phyloP scores from a whole-genome alignment of 2,329 filamentous ascomycete genomes.

The Ascochyta lentis region DNA sequence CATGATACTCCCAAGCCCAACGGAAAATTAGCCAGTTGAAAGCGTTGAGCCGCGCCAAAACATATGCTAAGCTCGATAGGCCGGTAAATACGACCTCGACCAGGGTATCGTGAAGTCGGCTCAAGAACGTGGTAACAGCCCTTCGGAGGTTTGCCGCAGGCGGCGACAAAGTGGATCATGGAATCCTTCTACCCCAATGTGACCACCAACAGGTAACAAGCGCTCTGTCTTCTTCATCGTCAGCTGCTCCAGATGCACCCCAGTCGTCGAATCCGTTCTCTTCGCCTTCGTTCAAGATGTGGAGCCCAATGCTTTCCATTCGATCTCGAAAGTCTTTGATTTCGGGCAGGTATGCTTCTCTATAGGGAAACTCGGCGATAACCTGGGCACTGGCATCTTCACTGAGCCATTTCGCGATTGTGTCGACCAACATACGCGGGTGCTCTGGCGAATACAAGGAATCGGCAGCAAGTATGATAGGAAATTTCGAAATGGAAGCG shows the following conservation, averaged over 20 bases:
- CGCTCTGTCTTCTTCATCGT: conserved; percentile 54
- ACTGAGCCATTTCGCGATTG: conserved; percentile 72
- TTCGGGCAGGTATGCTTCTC: conserved; percentile 73
- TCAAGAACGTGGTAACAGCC: neutral
- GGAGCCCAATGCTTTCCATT: conserved; percentile 64
- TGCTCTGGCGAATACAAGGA: conserved; percentile 87
- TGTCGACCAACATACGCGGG: conserved; percentile 73
- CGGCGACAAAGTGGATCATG: conserved; percentile 22
- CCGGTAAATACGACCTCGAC: conserved; percentile 5
- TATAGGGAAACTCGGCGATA: conserved; percentile 80
- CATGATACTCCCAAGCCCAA: conserved; percentile 1
- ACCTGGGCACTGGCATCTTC: conserved; percentile 65
- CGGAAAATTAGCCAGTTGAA: neutral
- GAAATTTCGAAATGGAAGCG: conserved; percentile 43
- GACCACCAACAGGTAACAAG: conserved; percentile 74
- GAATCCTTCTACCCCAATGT: conserved; percentile 57
- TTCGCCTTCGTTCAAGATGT: conserved; percentile 65
- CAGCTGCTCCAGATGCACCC: conserved; percentile 56
- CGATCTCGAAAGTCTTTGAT: conserved; percentile 66
- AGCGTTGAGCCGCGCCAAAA: conserved; percentile 1
- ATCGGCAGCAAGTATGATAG: conserved; percentile 82
- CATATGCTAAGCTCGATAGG: conserved; percentile 2
- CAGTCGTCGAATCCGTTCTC: conserved; percentile 77
- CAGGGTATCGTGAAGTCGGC: conserved; percentile 6
- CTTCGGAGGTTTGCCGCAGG: conserved; percentile 14